Conservation (phyloP, 176 grass and related monocot genomes). For the Musa itinerans region DNA sequence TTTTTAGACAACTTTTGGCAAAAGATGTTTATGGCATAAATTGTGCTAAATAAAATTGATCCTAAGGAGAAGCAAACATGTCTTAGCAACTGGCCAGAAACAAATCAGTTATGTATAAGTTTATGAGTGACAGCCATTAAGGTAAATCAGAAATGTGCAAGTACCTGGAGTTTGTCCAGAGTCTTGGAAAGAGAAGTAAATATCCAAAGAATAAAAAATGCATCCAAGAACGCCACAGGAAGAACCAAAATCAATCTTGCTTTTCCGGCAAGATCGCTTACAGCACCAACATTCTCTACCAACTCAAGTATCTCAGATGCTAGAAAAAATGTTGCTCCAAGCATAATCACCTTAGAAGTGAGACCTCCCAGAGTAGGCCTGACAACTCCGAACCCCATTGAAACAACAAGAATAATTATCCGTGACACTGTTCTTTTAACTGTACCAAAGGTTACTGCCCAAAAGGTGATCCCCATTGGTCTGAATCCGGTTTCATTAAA, state of each 20-base stretch:
- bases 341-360: slow-evolving; percentile 93
- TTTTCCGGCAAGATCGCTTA: slow-evolving; percentile 94
- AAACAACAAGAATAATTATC: slow-evolving; percentile 78
- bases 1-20: background rate
- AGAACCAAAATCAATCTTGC: slow-evolving; percentile 88
- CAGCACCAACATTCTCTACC: slow-evolving; percentile 92
- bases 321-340: slow-evolving; percentile 90
- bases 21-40: background rate
- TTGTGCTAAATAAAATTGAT: background rate
- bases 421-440: slow-evolving; percentile 83
- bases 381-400: slow-evolving; percentile 95
- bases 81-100: background rate
- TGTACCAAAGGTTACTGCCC: slow-evolving; percentile 93
- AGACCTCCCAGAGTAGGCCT: slow-evolving; percentile 87
- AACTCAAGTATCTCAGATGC: slow-evolving; percentile 95
- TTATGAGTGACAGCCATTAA: background rate
- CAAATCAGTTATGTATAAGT: background rate
- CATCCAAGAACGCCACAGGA: slow-evolving; percentile 94
- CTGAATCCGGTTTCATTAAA: slow-evolving; percentile 81
- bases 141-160: slow-evolving; percentile 1
- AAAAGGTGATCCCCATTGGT: slow-evolving; percentile 88
- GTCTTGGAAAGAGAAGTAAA: slow-evolving; percentile 93
- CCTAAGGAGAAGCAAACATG: background rate
- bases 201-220: slow-evolving; percentile 94
- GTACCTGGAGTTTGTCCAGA: slow-evolving; percentile 79